phyloP scores from a whole-genome alignment of 140 eudicot genomes.

The Anethum foeniculum region DNA sequence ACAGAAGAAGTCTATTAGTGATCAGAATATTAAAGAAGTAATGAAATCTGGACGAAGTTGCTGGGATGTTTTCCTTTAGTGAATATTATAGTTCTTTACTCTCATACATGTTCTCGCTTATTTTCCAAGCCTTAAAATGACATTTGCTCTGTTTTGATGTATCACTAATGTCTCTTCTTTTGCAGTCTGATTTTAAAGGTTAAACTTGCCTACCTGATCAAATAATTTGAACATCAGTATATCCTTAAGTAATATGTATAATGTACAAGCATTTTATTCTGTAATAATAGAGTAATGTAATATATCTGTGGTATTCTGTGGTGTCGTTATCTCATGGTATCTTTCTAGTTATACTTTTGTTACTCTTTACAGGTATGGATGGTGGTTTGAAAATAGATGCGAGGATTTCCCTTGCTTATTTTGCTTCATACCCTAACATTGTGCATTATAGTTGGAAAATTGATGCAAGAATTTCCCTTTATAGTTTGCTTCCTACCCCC shows the following conservation, averaged over 20 bases:
- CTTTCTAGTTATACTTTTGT: neutral
- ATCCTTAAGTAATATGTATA: neutral
- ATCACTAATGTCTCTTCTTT: neutral
- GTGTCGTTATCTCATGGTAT: neutral
- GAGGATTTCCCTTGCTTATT: neutral
- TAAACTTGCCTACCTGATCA: neutral
- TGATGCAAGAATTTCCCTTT: neutral
- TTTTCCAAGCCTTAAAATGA: neutral
- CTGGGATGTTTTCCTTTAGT: neutral
- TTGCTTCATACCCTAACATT: neutral
- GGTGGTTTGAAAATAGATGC: neutral
- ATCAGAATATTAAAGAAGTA: neutral
- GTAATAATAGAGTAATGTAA: neutral
- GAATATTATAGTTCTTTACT: neutral
- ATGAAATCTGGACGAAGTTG: neutral
- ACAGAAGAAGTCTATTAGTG: neutral
- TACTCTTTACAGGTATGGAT: conserved; percentile 1
- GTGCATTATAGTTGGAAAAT: neutral
- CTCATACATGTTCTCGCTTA: neutral
- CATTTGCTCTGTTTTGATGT: neutral
- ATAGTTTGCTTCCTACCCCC: neutral
- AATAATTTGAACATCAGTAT: neutral
- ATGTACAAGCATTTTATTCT: neutral
- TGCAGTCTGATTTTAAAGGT: neutral
- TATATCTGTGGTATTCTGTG: neutral